A percentile compares a stretch with the other conserved stretches of the same genome.
Conservation (phyloP, 345 rosid species). For the Citrus mangshanensis region DNA sequence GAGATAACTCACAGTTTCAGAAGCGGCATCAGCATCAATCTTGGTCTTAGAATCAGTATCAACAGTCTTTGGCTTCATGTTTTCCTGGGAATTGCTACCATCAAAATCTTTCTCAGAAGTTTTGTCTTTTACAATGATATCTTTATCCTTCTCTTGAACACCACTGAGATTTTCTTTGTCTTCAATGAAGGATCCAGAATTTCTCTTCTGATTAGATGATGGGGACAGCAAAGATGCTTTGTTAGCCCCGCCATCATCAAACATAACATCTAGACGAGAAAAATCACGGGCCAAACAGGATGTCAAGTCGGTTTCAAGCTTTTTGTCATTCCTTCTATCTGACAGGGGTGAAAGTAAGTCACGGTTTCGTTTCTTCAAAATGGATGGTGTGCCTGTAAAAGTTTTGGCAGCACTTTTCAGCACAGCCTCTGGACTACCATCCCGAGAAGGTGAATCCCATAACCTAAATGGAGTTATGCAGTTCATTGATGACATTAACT, state of each 20-base stretch:
- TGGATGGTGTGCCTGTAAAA: conserved; percentile 76
- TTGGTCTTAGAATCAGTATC: conserved; percentile 30
- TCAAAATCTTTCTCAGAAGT: conserved; percentile 23
- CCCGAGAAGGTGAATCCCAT: conserved; percentile 86
- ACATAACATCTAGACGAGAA: conserved; percentile 81
- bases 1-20: conserved; percentile 38
- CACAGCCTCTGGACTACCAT: conserved; percentile 68
- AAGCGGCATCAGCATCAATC: conserved; percentile 23
- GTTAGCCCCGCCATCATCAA: conserved; percentile 47
- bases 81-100: conserved; percentile 25
- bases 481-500: conserved; percentile 77
- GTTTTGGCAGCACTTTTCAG: conserved; percentile 77
- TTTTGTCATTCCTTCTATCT: conserved; percentile 74
- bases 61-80: conserved; percentile 24
- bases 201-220: conserved; percentile 27
- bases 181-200: conserved; percentile 27
- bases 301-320: conserved; percentile 68
- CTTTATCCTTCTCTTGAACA: conserved; percentile 26
- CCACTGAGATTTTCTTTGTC: conserved; percentile 53
- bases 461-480: conserved; percentile 83
- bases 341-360: conserved; percentile 91
- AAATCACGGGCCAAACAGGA: conserved; percentile 70
- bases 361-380: conserved; percentile 77
- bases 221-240: conserved; percentile 37
- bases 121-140: conserved; percentile 21